Conservation (phyloP, 2,329 filamentous ascomycete genomes). For the Arthrobotrys megalospora region DNA sequence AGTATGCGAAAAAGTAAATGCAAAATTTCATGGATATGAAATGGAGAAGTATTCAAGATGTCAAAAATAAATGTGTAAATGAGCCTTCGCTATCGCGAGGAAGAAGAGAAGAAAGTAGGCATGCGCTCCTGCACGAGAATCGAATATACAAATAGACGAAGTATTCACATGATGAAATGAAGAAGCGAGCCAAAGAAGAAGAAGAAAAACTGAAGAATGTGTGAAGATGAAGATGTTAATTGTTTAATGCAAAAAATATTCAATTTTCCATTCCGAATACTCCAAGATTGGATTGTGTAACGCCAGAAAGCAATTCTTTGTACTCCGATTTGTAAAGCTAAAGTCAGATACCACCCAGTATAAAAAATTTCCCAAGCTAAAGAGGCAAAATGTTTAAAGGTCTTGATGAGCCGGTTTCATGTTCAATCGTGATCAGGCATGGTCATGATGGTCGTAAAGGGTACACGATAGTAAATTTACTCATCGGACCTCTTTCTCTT, state of each 20-base stretch:
- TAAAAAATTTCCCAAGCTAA: slow-evolving; percentile 60
- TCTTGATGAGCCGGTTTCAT: slow-evolving; percentile 58
- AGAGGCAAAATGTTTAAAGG: slow-evolving; percentile 55
- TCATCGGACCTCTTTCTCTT: slow-evolving; percentile 69
- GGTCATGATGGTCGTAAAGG: slow-evolving; percentile 59
- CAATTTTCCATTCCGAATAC: slow-evolving; percentile 64
- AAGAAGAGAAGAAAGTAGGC: slow-evolving; percentile 66
- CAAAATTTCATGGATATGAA: slow-evolving; percentile 23
- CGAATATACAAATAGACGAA: slow-evolving; percentile 67
- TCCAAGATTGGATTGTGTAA: slow-evolving; percentile 58
- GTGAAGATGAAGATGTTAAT: slow-evolving; percentile 66
- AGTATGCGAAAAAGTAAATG: slow-evolving; percentile 26
- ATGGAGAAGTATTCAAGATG: slow-evolving; percentile 4
- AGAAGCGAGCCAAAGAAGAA: slow-evolving; percentile 61
- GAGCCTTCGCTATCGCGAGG: slow-evolving; percentile 37
- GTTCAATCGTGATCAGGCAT: slow-evolving; percentile 62
- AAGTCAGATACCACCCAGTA: slow-evolving; percentile 65
- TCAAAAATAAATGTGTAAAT: slow-evolving; percentile 32
- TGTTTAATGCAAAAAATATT: slow-evolving; percentile 70
- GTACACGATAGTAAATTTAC: slow-evolving; percentile 63
- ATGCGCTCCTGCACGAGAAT: slow-evolving; percentile 65
- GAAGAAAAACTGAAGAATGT: slow-evolving; percentile 65
- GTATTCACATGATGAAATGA: slow-evolving; percentile 67
- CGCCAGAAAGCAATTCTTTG: slow-evolving; percentile 60
- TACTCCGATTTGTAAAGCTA: slow-evolving; percentile 60